Base-by-base conservation (phyloP, 106 monocot genomes). In the Apostasia ramifera region DNA sequence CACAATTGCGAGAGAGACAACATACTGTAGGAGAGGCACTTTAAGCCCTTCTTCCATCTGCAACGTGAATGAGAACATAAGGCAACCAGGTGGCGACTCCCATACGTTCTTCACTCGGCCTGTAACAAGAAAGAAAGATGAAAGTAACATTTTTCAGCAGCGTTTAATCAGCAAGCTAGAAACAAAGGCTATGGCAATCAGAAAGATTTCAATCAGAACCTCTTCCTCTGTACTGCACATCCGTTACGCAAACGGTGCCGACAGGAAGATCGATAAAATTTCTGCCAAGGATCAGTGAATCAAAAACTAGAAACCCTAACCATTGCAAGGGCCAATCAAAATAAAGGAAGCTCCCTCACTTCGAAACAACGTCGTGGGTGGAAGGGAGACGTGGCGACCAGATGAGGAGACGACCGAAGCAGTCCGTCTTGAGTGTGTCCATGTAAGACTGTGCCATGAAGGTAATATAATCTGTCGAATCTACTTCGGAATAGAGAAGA, bases 1-100 rank as follows among this genome's bases (percentile, higher is more conserved):
- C 62, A 82, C 92, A 38, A 95, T 61, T 10, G 92, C 92, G 8
- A 95, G 95, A 46, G 82, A 95, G 39, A 89, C 84, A 50, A 92
- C 82, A 69, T 92, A 95, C 74, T 95, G 95, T 73, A 95, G 66
- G 7, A 92, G 82, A 47, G 95, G 95, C 68, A 95, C 69, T 66
- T 82, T 86, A 51, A 58, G 78, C 37, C 92, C 95, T 80, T 95
- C 86, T 55, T 89, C 78, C 89, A 89, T 95, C 80, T 95, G 80
- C 67, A 92, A 50, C 6, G 86, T 89, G 70, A 86, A 95, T 14
- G 95, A 95, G 76, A 86, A 89, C 77, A 95, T 59, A 53, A 95
- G 86, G 73, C 92, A 95, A 51, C 95, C 95, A 12, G 70, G 37
- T 12, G 95, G 95, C 2, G 95, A 95, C 44, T 92, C 92, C 91